Conservation (phyloP, 805 yeast genomes). For the Kuraishia ogatae region DNA sequence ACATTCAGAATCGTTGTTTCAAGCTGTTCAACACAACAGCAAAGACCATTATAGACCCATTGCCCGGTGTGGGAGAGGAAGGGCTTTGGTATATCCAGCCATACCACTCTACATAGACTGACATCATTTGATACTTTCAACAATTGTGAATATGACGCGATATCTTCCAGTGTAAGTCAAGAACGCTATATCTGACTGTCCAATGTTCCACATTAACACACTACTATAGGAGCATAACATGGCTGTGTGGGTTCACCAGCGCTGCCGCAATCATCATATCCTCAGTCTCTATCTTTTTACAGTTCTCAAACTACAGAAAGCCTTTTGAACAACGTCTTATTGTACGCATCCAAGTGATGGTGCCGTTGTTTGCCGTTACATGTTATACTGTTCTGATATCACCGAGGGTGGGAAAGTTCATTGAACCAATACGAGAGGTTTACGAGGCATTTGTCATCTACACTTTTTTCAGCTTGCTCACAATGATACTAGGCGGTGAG, state of each 20-base stretch:
- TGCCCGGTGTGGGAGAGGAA: too few relatives aligned
- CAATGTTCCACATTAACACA: not conserved
- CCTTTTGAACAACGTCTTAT: constrained; percentile 84
- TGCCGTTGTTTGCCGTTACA: constrained; percentile 72
- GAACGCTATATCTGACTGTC: too few relatives aligned
- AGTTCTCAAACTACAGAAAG: constrained; percentile 68
- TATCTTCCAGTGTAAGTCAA: not conserved
- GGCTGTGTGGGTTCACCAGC: constrained; percentile 16
- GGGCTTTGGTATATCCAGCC: too few relatives aligned
- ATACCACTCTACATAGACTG: too few relatives aligned
- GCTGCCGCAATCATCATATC: constrained; percentile 30
- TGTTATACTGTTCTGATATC: constrained; percentile 51
- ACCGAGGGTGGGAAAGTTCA: constrained; percentile 30
- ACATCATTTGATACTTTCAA: too few relatives aligned
- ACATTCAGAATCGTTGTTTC: too few relatives aligned
- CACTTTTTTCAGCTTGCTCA: constrained; percentile 79
- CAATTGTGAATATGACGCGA: not conserved
- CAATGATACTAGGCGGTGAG: constrained; percentile 88
- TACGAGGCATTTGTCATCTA: constrained; percentile 96
- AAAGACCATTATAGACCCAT: too few relatives aligned
- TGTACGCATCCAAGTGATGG: constrained; percentile 71
- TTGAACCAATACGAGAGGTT: constrained; percentile 75
- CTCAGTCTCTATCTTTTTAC: constrained; percentile 36
- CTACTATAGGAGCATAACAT: not conserved
- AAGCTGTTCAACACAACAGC: too few relatives aligned